Evolutionary conservation across 805 yeast genomes (phyloP).

Genomic region (Wickerhamiella cacticola): DNA sequence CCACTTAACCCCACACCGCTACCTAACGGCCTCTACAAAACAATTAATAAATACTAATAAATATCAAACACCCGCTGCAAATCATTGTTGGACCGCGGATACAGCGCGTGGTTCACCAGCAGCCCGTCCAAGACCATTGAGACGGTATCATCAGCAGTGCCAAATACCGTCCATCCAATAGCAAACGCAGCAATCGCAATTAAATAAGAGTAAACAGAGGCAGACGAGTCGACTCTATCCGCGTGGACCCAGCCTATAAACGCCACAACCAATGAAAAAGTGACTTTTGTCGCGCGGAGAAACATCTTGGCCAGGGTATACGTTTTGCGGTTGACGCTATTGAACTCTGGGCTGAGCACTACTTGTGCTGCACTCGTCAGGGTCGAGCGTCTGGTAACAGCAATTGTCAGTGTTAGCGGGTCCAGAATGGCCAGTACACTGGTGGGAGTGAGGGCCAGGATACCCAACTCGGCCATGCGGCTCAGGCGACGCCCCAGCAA

Average conservation of each 20-base stretch:
- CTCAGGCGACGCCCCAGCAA: slow-evolving; percentile 28
- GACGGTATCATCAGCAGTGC: slow-evolving; percentile 34
- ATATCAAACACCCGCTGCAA: slow-evolving; percentile 24
- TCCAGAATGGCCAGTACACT: slow-evolving; percentile 23
- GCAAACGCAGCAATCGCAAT: slow-evolving; percentile 32
- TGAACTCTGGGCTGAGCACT: slow-evolving; percentile 15
- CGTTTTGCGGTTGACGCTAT: slow-evolving; percentile 25
- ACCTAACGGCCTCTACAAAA: too few species aligned
- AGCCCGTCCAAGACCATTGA: slow-evolving; percentile 30
- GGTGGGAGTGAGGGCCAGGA: slow-evolving; percentile 24
- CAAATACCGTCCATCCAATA: slow-evolving; percentile 34
- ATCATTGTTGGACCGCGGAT: slow-evolving; percentile 24
- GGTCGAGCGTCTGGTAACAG: slow-evolving; percentile 28
- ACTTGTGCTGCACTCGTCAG: slow-evolving; percentile 28
- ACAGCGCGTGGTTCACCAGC: slow-evolving; percentile 30
- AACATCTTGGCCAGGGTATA: slow-evolving; percentile 31
- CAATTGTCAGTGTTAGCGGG: slow-evolving; percentile 31
- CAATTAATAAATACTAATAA: slow-evolving; percentile 1
- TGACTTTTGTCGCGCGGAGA: slow-evolving; percentile 29
- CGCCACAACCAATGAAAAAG: slow-evolving; percentile 30
- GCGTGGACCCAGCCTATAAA: slow-evolving; percentile 33
- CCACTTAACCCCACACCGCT: too few species aligned
- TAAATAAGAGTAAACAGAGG: slow-evolving; percentile 31
- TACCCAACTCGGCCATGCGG: slow-evolving; percentile 20
- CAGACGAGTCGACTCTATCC: slow-evolving; percentile 26